Base-by-base conservation (phyloP, 2,329 filamentous ascomycete genomes). In the Talaromyces sp. region DNA sequence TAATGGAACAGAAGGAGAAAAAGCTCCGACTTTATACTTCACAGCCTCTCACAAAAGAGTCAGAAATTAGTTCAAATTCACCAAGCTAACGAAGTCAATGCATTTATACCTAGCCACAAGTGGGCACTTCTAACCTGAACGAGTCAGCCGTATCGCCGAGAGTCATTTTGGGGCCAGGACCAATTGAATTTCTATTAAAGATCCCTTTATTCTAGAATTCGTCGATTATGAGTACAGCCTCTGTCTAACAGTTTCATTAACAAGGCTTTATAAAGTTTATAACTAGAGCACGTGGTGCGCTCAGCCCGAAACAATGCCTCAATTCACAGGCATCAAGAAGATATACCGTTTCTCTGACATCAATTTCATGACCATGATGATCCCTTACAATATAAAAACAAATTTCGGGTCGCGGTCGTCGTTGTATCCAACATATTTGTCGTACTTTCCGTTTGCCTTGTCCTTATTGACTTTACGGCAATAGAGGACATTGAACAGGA, bases 391-490 rank as follows among this genome's bases (percentile, higher is more conserved):
- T 8, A 90, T 80, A 80, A 89, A 82, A 68, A 79, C 83, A 70
- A 90, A 90, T 1, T 79, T 74, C 0, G 88, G 88, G 67, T 90
- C 86, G 27, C 88, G 79, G 70, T 90, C 88, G 71, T 90, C 88
- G 0, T 84, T 85, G 22, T 75, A 84, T 0, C 85, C 87, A 45
- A 77, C 77, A 69, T 83, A 89, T 68, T 84, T 72, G 60, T 83
- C 83, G 69, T 88, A 86, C 71, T 86, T 88, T 1, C 88, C 88
- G 4, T 70, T 77, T 13, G 74, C 78, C 77, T 90, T 90, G 71
- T 89, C 87, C 7, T 77, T 79, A 71, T 90, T 90, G 29, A 89
- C 80, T 75, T 88, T 90, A 67, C 77, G 78, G 69, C 87, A 89
- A 76, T 87, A 88, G 0, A 87, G 70, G 1, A 90, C 84, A 69